Percentiles rank a stretch among this genome's conserved stretches.
Evolutionary conservation across 2,329 filamentous ascomycete genomes (phyloP).

Genomic region (Alternaria atra): DNA sequence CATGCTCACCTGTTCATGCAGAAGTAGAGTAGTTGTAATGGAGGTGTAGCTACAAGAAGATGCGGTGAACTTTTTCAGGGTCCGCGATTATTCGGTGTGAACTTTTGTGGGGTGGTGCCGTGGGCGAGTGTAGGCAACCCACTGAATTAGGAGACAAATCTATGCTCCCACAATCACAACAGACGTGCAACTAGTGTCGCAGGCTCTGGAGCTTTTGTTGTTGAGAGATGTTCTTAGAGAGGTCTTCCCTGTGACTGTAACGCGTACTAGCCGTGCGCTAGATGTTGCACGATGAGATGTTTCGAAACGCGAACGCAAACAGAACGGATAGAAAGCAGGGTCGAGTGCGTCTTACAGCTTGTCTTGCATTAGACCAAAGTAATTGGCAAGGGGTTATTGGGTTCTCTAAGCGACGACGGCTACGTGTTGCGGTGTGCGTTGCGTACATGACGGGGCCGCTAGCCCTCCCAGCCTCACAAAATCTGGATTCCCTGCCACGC

Average conservation of each 20-base stretch:
- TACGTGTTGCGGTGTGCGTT: conserved; percentile 36
- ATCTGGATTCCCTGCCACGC: conserved; percentile 29
- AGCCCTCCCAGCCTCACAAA: conserved; percentile 29
- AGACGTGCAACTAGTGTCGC: background rate
- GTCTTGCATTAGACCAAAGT: conserved; percentile 1
- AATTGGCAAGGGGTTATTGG: conserved; percentile 5
- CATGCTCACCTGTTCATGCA: conserved; percentile 24
- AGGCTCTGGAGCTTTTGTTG: background rate
- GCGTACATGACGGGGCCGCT: conserved; percentile 27
- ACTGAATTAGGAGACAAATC: background rate
- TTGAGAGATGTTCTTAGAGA: background rate
- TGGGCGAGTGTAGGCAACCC: background rate
- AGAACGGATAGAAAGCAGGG: background rate
- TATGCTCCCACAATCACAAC: background rate
- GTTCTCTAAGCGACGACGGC: conserved; percentile 22
- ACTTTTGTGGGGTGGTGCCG: conserved; percentile 1
- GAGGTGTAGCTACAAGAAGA: conserved; percentile 2
- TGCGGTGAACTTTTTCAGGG: conserved; percentile 1
- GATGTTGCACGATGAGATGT: conserved; percentile 1
- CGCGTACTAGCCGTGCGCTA: conserved; percentile 5
- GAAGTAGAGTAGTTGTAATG: background rate
- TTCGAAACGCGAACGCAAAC: conserved; percentile 4
- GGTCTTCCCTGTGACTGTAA: background rate
- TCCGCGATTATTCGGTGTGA: conserved; percentile 6
- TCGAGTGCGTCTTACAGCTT: conserved; percentile 3